Conservation (phyloP, 2,329 filamentous ascomycete species). For the Emergomyces orientalis region DNA sequence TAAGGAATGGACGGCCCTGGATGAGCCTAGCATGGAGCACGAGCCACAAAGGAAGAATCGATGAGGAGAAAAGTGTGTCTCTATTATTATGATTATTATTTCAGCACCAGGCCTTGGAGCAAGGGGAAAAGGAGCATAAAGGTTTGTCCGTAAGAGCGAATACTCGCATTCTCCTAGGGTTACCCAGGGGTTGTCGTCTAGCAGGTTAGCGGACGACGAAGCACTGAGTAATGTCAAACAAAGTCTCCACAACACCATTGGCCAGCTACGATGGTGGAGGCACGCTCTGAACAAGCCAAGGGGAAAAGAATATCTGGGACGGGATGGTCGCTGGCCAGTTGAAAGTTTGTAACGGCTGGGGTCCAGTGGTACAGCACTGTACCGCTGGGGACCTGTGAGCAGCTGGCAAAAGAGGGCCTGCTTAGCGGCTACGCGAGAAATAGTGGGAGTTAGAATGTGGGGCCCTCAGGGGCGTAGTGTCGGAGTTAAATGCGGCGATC, state of each 20-base stretch:
- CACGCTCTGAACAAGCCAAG: neutral
- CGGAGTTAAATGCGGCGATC: neutral
- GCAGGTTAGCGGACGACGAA: too few species aligned
- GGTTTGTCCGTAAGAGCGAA: neutral
- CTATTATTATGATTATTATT: neutral
- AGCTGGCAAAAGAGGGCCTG: neutral
- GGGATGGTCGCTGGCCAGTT: neutral
- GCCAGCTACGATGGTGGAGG: neutral
- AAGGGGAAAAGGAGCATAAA: neutral
- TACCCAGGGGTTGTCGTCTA: too few species aligned
- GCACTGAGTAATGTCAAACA: too few species aligned
- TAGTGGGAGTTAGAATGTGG: too few species aligned
- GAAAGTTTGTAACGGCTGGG: neutral
- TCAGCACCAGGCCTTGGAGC: neutral
- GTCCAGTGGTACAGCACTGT: neutral
- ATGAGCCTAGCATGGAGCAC: slow-evolving; percentile 1
- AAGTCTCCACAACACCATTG: neutral
- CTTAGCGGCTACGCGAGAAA: neutral
- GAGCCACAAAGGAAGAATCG: neutral
- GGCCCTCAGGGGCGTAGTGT: neutral
- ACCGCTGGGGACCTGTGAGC: too few species aligned
- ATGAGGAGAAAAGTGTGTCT: neutral
- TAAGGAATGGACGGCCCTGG: neutral
- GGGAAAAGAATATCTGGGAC: too few species aligned
- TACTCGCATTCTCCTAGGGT: neutral